These are phyloP conservation scores for Zygosaccharomyces sapae DNA, from an alignment of 1,139 yeast species.

Conservation along the genomic window DNA sequence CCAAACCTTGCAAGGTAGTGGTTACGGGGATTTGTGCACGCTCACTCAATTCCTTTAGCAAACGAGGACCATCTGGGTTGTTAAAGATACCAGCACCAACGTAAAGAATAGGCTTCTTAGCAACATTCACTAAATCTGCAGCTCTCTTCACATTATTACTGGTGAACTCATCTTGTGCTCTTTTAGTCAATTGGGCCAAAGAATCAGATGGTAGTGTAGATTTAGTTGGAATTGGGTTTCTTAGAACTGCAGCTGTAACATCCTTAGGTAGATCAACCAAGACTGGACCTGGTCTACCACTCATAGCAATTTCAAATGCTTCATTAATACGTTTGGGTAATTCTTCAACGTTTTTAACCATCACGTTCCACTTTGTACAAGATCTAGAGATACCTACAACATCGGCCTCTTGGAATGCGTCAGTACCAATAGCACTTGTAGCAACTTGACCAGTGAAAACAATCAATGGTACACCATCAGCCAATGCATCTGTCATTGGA, in stretches of 20 bases:
- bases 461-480: slow-evolving; percentile 95
- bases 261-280: slow-evolving; percentile 96
- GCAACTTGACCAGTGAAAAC: slow-evolving; percentile 99
- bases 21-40: slow-evolving; percentile 94
- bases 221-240: slow-evolving; percentile 81
- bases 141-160: slow-evolving; percentile 70
- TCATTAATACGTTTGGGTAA: slow-evolving; percentile 93
- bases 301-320: slow-evolving; percentile 93
- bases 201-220: slow-evolving; percentile 82
- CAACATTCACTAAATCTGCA: slow-evolving; percentile 70
- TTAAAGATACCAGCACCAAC: slow-evolving; percentile 90
- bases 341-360: slow-evolving; percentile 93
- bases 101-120: slow-evolving; percentile 83
- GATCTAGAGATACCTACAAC: slow-evolving; percentile 94
- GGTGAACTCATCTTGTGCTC: slow-evolving; percentile 72
- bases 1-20: slow-evolving; percentile 89
- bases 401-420: slow-evolving; percentile 98
- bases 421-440: slow-evolving; percentile 93
- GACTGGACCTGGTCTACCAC: slow-evolving; percentile 98
- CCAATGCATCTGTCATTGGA: slow-evolving; percentile 95
- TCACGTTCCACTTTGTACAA: slow-evolving; percentile 98
- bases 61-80: slow-evolving; percentile 72
- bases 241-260: slow-evolving; percentile 87
- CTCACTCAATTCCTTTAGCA: slow-evolving; percentile 79
- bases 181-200: slow-evolving; percentile 63